Evolutionary conservation across 306 rosid species (phyloP), one percentile per base, ranked within the genome.

Genomic region (Rosa lucieae): DNA sequence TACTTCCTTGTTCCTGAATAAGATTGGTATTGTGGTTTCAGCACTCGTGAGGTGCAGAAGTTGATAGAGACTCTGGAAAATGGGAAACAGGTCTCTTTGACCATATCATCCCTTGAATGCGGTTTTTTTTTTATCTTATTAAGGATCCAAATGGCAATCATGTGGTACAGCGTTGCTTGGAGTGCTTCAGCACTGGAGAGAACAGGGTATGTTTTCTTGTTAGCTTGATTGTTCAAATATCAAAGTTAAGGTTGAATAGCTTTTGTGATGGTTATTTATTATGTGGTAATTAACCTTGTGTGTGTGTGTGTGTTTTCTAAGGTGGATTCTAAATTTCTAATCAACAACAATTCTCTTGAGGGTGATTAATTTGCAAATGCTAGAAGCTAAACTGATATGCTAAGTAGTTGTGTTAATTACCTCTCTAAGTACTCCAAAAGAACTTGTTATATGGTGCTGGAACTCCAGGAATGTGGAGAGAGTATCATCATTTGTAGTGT

Each of bases 11-110:
- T 51, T 17, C 8, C 69, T 68, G 32, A 79, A 73, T 69, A 51
- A 79, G 35, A 39, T 66, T 63, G 5, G 46, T 78, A 5, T 47
- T 67, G 26, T 20, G 75, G 49, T 80, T 37, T 79, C 86, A 91
- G 97, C 79, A 87, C 97, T 14, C 89, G 93, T 11, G 97, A 85
- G 78, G 92, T 89, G 39, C 97, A 91, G 88, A 91, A 91, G 89
- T 76, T 91, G 89, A 85, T 91, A 17, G 97, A 88, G 87, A 91
- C 86, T 21, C 75, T 87, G 61, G 72, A 66, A 21, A 58, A 75
- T 43, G 47, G 67, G n/a, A 79, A 61, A 4, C 90, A 83, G 61
- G 61, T 85, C 49, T 82, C 86, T 17, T 47, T 85, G 46, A 74
- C 89, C 71, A 83, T 71, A 73, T 76, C 87, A 40, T 89, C 93